Conservation (phyloP, 2,329 filamentous ascomycete species). For the Aspergillus texensis region DNA sequence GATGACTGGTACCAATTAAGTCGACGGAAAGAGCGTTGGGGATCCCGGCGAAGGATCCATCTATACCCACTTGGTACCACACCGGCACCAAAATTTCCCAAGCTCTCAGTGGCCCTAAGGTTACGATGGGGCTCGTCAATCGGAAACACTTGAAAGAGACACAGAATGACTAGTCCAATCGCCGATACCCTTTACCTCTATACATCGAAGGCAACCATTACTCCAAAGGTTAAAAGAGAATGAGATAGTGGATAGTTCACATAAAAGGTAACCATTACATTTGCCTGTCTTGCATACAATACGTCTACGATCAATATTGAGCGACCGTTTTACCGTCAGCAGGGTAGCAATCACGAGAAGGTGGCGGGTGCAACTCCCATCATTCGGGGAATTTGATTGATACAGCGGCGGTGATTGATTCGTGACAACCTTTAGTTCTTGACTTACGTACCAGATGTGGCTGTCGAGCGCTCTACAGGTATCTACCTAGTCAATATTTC, state of each 20-base stretch:
- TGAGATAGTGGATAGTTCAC: background rate
- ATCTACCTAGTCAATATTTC: background rate
- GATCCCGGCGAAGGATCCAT: constrained; percentile 8
- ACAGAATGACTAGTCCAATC: background rate
- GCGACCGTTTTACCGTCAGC: background rate
- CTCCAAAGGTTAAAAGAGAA: background rate
- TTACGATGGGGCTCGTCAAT: constrained; percentile 12
- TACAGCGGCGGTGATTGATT: background rate
- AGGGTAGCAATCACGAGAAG: background rate
- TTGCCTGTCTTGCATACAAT: background rate
- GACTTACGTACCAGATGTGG: background rate
- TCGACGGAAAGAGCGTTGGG: constrained; percentile 10
- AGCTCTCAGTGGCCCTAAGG: constrained; percentile 7
- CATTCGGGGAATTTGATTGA: background rate
- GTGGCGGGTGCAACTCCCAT: background rate
- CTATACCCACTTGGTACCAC: constrained; percentile 4
- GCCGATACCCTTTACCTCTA: background rate
- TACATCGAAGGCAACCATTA: background rate
- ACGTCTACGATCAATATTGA: background rate
- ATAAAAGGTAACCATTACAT: background rate
- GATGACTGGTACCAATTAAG: background rate
- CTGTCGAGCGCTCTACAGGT: background rate
- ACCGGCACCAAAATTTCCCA: background rate
- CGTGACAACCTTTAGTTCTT: background rate
- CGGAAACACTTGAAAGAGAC: constrained; percentile 8